Percentiles rank a stretch among this genome's conserved stretches.
Evolutionary conservation across 495 filamentous ascomycete species (phyloP).

Genomic region (Aspergillus olivimuriae): DNA sequence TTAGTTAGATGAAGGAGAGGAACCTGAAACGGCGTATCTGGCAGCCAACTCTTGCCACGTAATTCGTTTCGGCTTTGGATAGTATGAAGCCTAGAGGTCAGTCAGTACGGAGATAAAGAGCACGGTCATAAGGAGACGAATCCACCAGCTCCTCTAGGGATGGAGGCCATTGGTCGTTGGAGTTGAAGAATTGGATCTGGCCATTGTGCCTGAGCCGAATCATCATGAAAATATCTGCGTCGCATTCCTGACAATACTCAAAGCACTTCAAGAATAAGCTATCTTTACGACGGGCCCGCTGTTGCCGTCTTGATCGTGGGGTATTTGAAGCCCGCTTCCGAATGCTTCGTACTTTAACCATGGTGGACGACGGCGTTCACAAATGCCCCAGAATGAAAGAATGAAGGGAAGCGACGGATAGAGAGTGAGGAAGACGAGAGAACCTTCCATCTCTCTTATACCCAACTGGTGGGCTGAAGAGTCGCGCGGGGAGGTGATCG

Average conservation of each 20-base stretch:
- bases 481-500: no score
- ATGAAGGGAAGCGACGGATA: no score
- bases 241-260: background rate
- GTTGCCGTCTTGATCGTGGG: background rate
- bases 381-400: no score
- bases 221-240: background rate
- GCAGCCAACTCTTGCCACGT: background rate
- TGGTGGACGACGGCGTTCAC: no score
- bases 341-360: background rate
- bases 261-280: background rate
- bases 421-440: no score
- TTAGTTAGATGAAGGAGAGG: no score
- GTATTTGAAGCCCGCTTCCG: background rate
- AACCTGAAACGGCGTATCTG: no score
- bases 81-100: background rate
- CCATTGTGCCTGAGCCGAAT: background rate
- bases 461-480: no score
- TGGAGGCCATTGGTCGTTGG: background rate
- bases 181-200: background rate
- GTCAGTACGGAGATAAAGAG: background rate
- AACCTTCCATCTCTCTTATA: no score
- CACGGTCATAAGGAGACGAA: background rate
- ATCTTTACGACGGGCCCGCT: background rate
- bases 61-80: background rate
- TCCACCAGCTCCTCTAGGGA: background rate